Evolutionary conservation across 306 rosid genomes (phyloP), one percentile per base, ranked within the genome.

Genomic region (Crotalaria pallida): DNA sequence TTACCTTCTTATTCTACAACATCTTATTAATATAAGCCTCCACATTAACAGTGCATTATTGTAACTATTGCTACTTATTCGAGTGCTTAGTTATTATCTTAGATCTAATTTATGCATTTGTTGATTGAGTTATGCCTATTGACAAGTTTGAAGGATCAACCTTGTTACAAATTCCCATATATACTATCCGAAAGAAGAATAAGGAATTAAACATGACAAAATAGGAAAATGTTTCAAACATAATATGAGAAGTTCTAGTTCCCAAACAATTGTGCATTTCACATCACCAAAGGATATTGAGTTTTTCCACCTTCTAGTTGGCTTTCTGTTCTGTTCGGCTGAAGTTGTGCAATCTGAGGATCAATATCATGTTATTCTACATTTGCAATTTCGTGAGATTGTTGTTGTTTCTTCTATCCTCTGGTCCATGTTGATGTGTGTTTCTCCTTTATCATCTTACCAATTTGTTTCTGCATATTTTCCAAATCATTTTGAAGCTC

Each of bases 341-440:
- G 74, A 21, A 22, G 65, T 67, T 56, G n/a, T n/a, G 88, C 79
- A 68, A 82, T 69, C 65, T 85, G 92, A 6, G 73, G 63, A 51
- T 80, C 88, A 16, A 59, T 50, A 21, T 87, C 86, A 16, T 86
- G 90, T 62, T 76, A 81, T 40, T 91, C 97, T 1, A 75, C 29
- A 61, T 36, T 58, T 7, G 87, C 82, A 80, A 85, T 77, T 89
- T 91, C 1, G 99, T 79, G 27, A 94, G 82, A 72, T 87, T 94
- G 85, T 95, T n/a, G n/a, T n/a, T 79, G 87, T 75, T 94, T 94
- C 85, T 86, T 94, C 99, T 97, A 94, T 12, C 99, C 96, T 69
- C 82, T 90, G 67, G 67, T 87, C 99, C 99, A 94, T 23, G 89
- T 81, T 17, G 96, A 94, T 22, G 82, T 72, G 27, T 87, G 99